Evolutionary conservation across 176 grass and related monocot genomes (phyloP).

Genomic region (bread wheat (Triticum aestivum)): DNA sequence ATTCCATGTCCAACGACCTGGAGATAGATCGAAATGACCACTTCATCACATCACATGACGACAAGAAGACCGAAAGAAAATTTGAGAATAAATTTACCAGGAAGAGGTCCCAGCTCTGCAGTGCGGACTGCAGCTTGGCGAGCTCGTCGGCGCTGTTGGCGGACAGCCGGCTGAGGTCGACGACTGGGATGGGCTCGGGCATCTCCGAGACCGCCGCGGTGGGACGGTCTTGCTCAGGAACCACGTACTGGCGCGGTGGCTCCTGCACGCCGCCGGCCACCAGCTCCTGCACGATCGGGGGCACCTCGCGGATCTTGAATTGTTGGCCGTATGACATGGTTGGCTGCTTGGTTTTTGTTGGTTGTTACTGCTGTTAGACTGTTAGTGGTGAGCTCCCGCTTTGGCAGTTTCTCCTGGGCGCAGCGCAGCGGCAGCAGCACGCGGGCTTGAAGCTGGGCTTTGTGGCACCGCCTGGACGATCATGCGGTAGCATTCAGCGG

Average conservation of each 20-base stretch:
- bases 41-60: background rate
- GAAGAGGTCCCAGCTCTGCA: background rate
- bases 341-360: background rate
- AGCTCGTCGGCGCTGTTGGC: background rate
- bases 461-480: too few species aligned
- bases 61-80: background rate
- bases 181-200: background rate
- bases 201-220: background rate
- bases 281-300: background rate
- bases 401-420: too few species aligned
- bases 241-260: background rate
- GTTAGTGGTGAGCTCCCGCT: background rate
- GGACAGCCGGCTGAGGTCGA: background rate
- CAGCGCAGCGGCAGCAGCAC: too few species aligned
- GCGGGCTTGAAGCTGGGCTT: too few species aligned
- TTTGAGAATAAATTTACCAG: background rate
- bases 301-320: background rate
- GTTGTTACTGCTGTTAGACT: background rate
- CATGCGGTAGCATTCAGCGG: too few species aligned
- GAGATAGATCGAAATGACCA: too few species aligned
- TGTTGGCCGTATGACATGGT: background rate
- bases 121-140: background rate
- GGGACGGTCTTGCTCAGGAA: background rate
- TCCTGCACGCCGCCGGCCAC: background rate
- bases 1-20: background rate